These are phyloP conservation scores for Penicillium sp. DNA, from an alignment of 2,329 filamentous ascomycete species.

Conservation along the genomic window DNA sequence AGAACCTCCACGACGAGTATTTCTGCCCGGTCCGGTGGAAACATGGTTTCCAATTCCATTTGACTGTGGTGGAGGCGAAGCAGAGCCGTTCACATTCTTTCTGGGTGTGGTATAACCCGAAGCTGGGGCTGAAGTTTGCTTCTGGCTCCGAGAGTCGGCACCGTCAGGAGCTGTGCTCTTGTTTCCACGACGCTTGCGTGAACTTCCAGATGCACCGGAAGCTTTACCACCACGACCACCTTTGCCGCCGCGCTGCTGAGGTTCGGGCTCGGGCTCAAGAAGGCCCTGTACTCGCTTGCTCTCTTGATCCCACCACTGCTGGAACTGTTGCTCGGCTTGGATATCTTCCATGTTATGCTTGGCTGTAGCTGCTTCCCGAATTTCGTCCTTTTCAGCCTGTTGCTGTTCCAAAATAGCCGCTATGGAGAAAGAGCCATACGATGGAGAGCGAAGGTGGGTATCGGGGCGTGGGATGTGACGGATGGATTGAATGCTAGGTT, in stretches of 20 bases:
- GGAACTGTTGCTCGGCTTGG: constrained; percentile 93
- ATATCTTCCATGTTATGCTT: constrained; percentile 92
- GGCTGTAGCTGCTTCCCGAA: constrained; percentile 74
- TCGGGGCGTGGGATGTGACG: constrained; percentile 51
- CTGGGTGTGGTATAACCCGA: constrained; percentile 5
- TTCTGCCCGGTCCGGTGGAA: constrained; percentile 6
- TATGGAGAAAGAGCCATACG: constrained; percentile 70
- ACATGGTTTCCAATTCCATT: constrained; percentile 11
- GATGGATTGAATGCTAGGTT: constrained; percentile 40
- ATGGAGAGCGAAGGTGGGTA: constrained; percentile 49
- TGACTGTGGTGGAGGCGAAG: constrained; percentile 10
- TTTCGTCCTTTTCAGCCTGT: constrained; percentile 75
- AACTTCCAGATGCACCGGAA: constrained; percentile 4
- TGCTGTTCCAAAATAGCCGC: constrained; percentile 88
- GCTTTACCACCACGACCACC: constrained; percentile 17
- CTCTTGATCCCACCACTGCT: constrained; percentile 58
- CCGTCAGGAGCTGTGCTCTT: constrained; percentile 7
- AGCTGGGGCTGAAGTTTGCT: not conserved
- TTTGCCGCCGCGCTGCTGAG: constrained; percentile 14
- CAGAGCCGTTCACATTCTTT: constrained; percentile 15
- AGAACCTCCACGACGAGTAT: constrained; percentile 26
- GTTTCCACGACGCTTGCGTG: constrained; percentile 21
- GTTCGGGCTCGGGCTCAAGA: constrained; percentile 14
- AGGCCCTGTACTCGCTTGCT: constrained; percentile 39
- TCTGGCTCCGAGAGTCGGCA: constrained; percentile 5